A percentile compares a stretch with the other conserved stretches of the same genome.
Evolutionary conservation across 169 alveolate genomes (phyloP).

Genomic region (Ichthyophthirius multifiliis): DNA sequence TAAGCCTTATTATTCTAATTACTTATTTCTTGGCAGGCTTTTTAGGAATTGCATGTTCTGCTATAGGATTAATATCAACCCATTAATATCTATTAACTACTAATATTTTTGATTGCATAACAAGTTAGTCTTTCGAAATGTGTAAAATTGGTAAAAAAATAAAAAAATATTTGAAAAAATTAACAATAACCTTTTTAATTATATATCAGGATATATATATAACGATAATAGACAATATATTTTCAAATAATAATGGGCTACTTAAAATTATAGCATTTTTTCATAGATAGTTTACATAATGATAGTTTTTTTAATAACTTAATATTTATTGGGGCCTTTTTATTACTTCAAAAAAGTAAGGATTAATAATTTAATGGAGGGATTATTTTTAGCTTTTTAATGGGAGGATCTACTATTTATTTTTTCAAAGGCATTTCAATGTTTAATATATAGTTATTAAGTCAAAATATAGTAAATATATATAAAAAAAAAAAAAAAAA

Average conservation of each 20-base stretch:
- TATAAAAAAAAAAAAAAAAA: neutral
- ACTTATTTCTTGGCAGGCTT: neutral
- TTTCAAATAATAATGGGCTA: too few species aligned
- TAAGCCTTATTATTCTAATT: neutral
- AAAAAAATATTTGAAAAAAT: too few species aligned
- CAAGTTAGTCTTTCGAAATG: neutral
- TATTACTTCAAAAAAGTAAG: neutral
- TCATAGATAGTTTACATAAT: neutral
- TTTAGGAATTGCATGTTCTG: neutral
- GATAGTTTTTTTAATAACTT: neutral
- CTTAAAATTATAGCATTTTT: neutral
- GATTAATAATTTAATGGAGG: neutral
- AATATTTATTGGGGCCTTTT: neutral
- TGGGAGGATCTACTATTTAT: neutral
- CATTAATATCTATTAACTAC: neutral
- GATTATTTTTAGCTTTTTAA: conserved; percentile 6
- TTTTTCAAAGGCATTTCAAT: neutral
- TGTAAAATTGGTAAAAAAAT: neutral
- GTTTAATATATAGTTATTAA: neutral
- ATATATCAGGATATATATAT: too few species aligned
- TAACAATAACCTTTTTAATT: too few species aligned
- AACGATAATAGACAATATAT: too few species aligned
- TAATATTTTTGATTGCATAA: neutral
- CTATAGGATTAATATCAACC: neutral
- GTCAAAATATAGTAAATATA: neutral